Evolutionary conservation across 257 asterid genomes (phyloP), one percentile per base, ranked within the genome.

Genomic region (Solanum microdontum): DNA sequence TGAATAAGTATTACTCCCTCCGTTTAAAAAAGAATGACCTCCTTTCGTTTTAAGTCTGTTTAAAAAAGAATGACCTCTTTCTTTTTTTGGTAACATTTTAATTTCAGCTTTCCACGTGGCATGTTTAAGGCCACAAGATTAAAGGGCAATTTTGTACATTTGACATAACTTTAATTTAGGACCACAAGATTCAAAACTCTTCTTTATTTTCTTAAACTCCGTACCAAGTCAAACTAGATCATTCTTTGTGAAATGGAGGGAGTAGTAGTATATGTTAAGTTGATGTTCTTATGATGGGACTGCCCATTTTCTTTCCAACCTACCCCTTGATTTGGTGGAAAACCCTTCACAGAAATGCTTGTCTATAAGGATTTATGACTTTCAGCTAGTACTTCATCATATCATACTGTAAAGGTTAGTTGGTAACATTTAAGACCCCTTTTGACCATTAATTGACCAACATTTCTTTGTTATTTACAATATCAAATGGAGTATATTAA

Each of bases 1-100:
- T 40, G 84, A 45, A 98, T 94, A 90, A 62, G 77, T 76, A 32
- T 88, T 85, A 32, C 40, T 37, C 40, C 40, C 40, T 37, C 40
- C 40, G 40, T 37, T 37, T 37, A 0, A 37, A 37, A 37, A 37
- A 37, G 40, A 37, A 37, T 37, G 40, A 37, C 40, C 40, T 37
- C 40, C 40, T 37, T 39, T 39, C 43, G 8, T 39, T 39, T 39
- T 39, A 8, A 39, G 43, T 39, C 43, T 39, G 0, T 39, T 39
- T 39, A 39, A 39, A 39, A 39, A 39, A 11, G 48, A 40, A 40
- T 40, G 48, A 11, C 14, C 4, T 40, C 48, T 40, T 40, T 11
- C 13, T 40, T 40, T 40, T 40, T 40, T 40, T 40, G 14, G 48
- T 40, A 11, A 40, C 48, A 11, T 40, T 40, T 40, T 40, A 40